Base-by-base conservation (phyloP, 2,329 filamentous ascomycete genomes). In the Colletotrichum caudatum region DNA sequence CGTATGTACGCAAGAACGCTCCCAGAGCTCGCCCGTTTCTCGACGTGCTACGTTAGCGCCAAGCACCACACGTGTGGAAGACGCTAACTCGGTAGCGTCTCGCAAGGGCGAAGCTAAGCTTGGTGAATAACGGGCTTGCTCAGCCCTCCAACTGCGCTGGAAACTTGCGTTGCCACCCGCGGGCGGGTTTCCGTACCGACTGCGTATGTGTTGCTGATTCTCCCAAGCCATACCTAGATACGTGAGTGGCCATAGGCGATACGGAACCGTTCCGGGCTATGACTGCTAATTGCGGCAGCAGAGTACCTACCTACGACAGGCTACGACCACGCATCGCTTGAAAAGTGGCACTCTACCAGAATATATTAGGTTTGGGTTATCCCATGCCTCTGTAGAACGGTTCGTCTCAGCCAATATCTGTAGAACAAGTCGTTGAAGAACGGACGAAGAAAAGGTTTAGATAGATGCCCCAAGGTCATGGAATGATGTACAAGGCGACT, bases 31-130 rank as follows among this genome's bases (percentile, higher is more conserved):
- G 50, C 50, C 69, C 60, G 65, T 62, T 69, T 26, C 39, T 56
- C 50, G 66, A 60, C 37, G 50, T 66, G 37, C 67, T 72, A 69
- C 54, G 44, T 57, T 72, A 64, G 69, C 59, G 69, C 69, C 59
- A 60, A 72, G 53, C 50, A 69, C 60, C 69, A 37, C 65, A 56
- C 69, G 69, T 72, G 54, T 57, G 50, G 69, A 60, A 29, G 59
- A 39, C 59, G 59, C 65, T 60, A 64, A n/a, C 60, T 35, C 20
- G 39, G 29, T 72, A 46, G 69, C 56, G 66, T 69, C 60, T 69
- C 54, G 39, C 54, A 60, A 72, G 66, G 65, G 69, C 54, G 58
- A 64, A 57, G 39, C 65, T 72, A 64, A 57, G 39, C 65, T 72
- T 46, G 33, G 33, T 44, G 53, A 37, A n/a, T 18, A 72, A 69